Base-by-base conservation (phyloP, 805 yeast species). In the Kodamaea nitidulidarum region DNA sequence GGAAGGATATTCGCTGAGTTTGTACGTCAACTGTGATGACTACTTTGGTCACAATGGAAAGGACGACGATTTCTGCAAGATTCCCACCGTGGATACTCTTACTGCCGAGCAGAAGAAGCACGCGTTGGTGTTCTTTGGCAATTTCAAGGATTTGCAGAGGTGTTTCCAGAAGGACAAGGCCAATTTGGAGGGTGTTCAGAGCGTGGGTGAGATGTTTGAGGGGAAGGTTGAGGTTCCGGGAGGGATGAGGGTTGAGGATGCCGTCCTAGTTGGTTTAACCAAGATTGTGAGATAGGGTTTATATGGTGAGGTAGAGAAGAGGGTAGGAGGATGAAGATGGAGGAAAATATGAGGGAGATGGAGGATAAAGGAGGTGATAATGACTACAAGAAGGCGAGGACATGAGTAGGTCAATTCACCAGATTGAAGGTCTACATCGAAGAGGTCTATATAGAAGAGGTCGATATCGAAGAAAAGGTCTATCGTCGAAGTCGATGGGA, bases 161-260 rank as follows among this genome's bases (percentile, higher is more conserved):
- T 64, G 81, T n/a, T 84, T 85, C 45, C 55, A 66, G 16, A 55
- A 56, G 20, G 88, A 80, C 40, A 61, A 65, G 30, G 60, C 60
- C 12, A 70, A 62, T 40, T 63, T 84, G 33, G 77, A 70, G 39
- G 80, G 75, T 2, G 75, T 82, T 7, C 67, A 67, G 0, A 67
- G 66, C 30, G 78, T 81, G 1, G 61, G 71, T 10, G 81, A 80
- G 44, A 71, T 88, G 66, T 83, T 88, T 56, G 95, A 88, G 58
- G 80, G 82, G 3, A 66, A 71, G 40, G 36, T 78, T 16, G 52
- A 52, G 5, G 70, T 83, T 6, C 82, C 84, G 1, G 56, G 63
- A 1, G 76, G 82, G 0, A 71, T 76, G 0, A 66, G 84, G 42
- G 69, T 82, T 1, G 95, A 86, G 51, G 96, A 88, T 57, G 83